Conservation (phyloP, 2,329 filamentous ascomycete species). For the Cladosporium austrohemisphaericum region DNA sequence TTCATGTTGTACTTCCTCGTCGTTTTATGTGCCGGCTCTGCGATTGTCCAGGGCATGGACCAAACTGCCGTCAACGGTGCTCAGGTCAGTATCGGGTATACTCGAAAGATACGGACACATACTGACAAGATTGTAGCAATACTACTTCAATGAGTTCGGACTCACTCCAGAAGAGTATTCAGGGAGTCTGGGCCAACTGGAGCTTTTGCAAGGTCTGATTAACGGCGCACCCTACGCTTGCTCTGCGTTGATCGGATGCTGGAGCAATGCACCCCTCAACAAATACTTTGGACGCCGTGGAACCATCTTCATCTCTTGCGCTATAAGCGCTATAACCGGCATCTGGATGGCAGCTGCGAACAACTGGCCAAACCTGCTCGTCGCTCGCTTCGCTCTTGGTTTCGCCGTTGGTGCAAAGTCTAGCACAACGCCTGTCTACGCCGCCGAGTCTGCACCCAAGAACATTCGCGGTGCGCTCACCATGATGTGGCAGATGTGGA, state of each 20-base stretch:
- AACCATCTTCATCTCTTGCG: constrained; percentile 72
- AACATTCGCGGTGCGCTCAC: constrained; percentile 42
- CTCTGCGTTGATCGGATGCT: constrained; percentile 67
- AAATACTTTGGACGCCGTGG: constrained; percentile 65
- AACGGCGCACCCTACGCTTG: constrained; percentile 63
- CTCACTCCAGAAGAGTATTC: constrained; percentile 21
- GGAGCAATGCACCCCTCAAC: constrained; percentile 71
- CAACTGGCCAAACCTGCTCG: constrained; percentile 67
- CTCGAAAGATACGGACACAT: not conserved
- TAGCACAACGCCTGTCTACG: constrained; percentile 43
- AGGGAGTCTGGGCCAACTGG: too few relatives aligned
- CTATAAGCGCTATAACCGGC: constrained; percentile 60
- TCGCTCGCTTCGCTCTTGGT: constrained; percentile 67
- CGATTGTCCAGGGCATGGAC: constrained; percentile 54
- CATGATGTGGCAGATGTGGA: constrained; percentile 46
- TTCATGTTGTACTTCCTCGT: constrained; percentile 59
- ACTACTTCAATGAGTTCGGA: constrained; percentile 28
- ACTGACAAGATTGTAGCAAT: constrained; percentile 15
- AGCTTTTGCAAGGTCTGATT: constrained; percentile 47
- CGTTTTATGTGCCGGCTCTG: constrained; percentile 50
- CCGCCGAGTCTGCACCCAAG: constrained; percentile 38
- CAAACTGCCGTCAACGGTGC: constrained; percentile 50
- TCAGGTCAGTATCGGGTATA: constrained; percentile 17
- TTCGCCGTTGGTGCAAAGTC: constrained; percentile 45
- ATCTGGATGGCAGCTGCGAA: constrained; percentile 64